phyloP scores from a whole-genome alignment of 192 early-diverging fungal species.

The Podila horticola region DNA sequence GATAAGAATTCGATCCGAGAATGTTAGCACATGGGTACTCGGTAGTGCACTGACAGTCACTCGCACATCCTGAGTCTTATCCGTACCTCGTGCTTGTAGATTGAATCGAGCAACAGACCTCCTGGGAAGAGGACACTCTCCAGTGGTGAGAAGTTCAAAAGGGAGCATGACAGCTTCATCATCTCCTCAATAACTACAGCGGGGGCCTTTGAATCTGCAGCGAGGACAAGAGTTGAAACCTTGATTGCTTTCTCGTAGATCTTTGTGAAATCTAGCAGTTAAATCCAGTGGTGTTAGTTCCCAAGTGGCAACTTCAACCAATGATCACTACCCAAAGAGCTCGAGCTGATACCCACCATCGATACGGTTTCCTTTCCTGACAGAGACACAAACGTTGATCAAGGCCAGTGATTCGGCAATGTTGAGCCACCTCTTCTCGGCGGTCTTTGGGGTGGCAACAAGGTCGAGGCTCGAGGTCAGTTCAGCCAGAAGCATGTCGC shows the following conservation, averaged over 20 bases:
- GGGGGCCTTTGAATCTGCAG: constrained; percentile 11
- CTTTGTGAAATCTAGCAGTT: constrained; percentile 55
- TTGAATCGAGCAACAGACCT: constrained; percentile 54
- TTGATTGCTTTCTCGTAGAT: constrained; percentile 52
- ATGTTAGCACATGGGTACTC: too few species aligned
- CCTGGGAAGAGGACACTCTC: constrained; percentile 60
- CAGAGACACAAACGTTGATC: constrained; percentile 59
- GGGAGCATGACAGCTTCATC: constrained; percentile 32
- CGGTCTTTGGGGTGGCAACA: constrained; percentile 10
- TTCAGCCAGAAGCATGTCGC: constrained; percentile 53
- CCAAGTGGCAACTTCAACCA: not conserved
- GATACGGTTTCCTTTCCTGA: constrained; percentile 62
- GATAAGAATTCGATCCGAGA: not conserved
- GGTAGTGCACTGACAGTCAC: too few species aligned
- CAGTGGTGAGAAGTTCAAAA: constrained; percentile 38
- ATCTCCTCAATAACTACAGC: constrained; percentile 41
- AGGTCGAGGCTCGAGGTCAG: constrained; percentile 40
- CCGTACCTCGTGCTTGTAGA: constrained; percentile 60
- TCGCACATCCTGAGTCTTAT: too few species aligned
- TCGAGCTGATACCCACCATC: constrained; percentile 40
- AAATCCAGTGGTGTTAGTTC: not conserved
- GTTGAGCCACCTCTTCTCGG: constrained; percentile 38
- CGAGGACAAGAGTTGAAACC: constrained; percentile 50
- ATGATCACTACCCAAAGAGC: too few species aligned
- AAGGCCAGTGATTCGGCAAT: constrained; percentile 55